Conservation (phyloP, 306 rosid species). For the Prosopis cineraria region DNA sequence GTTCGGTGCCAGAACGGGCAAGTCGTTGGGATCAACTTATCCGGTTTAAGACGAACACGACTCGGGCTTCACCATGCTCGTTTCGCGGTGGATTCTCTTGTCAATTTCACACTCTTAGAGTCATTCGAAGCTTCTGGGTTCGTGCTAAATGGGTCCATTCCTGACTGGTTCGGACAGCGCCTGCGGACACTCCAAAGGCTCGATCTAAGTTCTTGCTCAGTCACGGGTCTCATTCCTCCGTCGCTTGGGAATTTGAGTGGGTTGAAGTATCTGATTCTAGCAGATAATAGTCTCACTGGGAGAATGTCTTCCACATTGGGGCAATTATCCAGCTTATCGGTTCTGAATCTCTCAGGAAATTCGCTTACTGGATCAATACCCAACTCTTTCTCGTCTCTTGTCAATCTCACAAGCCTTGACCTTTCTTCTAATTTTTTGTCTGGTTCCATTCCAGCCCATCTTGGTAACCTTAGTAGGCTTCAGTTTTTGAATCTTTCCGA, state of each 20-base stretch:
- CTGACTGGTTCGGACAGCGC: conserved; percentile 75
- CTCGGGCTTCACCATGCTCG: conserved; percentile 41
- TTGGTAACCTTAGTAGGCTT: conserved; percentile 55
- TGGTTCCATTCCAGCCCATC: conserved; percentile 61
- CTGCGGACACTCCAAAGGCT: conserved; percentile 58
- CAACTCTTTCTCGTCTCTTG: conserved; percentile 47
- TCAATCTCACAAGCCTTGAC: conserved; percentile 61
- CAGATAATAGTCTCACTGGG: conserved; percentile 73
- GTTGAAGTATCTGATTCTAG: conserved; percentile 51
- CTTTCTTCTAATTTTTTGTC: conserved; percentile 71
- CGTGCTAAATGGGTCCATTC: conserved; percentile 75
- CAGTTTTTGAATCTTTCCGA: conserved; percentile 57
- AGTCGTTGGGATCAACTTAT: conserved; percentile 55
- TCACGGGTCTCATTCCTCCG: conserved; percentile 62
- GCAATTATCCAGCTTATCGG: conserved; percentile 42
- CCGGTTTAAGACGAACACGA: conserved; percentile 66
- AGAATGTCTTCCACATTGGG: conserved; percentile 61
- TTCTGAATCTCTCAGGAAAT: conserved; percentile 75
- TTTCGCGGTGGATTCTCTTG: conserved; percentile 68
- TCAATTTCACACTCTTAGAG: conserved; percentile 56
- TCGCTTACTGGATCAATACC: conserved; percentile 70
- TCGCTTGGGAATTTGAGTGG: conserved; percentile 59
- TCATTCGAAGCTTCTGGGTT: conserved; percentile 88
- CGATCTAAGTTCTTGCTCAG: conserved; percentile 72
- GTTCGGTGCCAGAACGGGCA: conserved; percentile 56